A percentile compares a stretch with the other conserved stretches of the same genome.
These are phyloP conservation scores for Hypsizygus marmoreus DNA, from an alignment of 768 basidiomycete species.

Conservation along the genomic window DNA sequence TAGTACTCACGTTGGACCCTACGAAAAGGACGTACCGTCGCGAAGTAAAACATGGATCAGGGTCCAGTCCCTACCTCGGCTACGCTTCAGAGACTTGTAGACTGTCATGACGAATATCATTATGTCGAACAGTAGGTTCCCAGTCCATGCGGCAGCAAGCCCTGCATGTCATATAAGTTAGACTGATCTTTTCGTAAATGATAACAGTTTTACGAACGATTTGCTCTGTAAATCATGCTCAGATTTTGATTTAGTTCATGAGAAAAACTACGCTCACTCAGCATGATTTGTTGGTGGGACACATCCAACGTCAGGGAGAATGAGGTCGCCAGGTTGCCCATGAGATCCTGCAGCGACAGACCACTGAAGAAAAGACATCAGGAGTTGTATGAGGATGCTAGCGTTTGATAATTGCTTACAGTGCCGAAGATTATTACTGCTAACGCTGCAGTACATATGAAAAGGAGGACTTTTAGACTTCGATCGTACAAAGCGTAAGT, in stretches of 20 bases:
- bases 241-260: background rate
- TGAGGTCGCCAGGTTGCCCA: background rate
- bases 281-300: constrained; percentile 19
- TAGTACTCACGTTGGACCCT: background rate
- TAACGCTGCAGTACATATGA: constrained; percentile 26
- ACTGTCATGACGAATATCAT: constrained; percentile 43
- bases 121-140: constrained; percentile 42
- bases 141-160: constrained; percentile 39
- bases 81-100: constrained; percentile 32
- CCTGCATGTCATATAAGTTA: constrained; percentile 19
- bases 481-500: constrained; percentile 44
- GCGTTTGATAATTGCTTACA: no score
- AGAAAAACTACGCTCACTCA: constrained; percentile 17
- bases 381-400: no score
- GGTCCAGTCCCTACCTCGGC: constrained; percentile 17
- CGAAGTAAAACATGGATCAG: constrained; percentile 39
- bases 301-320: constrained; percentile 19
- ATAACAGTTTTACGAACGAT: constrained; percentile 13
- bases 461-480: constrained; percentile 26
- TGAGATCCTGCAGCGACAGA: constrained; percentile 18
- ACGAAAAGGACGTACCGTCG: constrained; percentile 35
- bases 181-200: background rate
- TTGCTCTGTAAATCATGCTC: constrained; percentile 12
- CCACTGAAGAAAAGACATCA: constrained; percentile 18
- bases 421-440: constrained; percentile 28